Evolutionary conservation across 2,329 filamentous ascomycete genomes (phyloP).

Genomic region (Blumeria graminis): DNA sequence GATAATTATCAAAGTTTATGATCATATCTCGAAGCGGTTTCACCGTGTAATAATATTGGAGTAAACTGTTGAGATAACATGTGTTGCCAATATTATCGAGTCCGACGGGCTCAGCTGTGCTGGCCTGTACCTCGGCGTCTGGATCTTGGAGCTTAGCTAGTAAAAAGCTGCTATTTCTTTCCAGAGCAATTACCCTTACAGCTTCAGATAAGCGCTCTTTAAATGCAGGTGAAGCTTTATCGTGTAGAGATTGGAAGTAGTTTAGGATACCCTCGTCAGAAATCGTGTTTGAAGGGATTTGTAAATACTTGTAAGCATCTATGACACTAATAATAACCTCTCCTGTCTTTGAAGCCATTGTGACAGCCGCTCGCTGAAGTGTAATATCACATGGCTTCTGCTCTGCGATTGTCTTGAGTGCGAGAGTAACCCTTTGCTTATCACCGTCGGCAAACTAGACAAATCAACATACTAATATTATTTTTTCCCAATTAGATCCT

Average conservation of each 20-base stretch:
- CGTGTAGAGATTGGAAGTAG: conserved; percentile 13
- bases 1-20: conserved; percentile 46
- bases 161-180: conserved; percentile 13
- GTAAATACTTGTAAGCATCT: conserved; percentile 15
- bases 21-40: conserved; percentile 61
- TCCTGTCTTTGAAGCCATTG: conserved; percentile 11
- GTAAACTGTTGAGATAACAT: conserved; percentile 86
- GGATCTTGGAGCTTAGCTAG: conserved; percentile 15
- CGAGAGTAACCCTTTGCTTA: conserved; percentile 12
- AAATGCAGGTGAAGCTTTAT: conserved; percentile 11
- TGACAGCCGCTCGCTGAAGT: conserved; percentile 11
- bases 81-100: conserved; percentile 91
- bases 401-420: conserved; percentile 13
- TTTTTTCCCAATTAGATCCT: neutral
- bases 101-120: conserved; percentile 47
- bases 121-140: conserved; percentile 12
- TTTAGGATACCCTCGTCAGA: conserved; percentile 14
- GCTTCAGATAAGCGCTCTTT: conserved; percentile 15
- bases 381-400: conserved; percentile 9
- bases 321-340: conserved; percentile 8
- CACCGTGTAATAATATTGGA: conserved; percentile 88
- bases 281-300: conserved; percentile 9
- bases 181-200: conserved; percentile 13
- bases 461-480: neutral
- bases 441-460: conserved; percentile 12